Conservation (phyloP, 179 eudicot species). For the Carnegiea gigantea region DNA sequence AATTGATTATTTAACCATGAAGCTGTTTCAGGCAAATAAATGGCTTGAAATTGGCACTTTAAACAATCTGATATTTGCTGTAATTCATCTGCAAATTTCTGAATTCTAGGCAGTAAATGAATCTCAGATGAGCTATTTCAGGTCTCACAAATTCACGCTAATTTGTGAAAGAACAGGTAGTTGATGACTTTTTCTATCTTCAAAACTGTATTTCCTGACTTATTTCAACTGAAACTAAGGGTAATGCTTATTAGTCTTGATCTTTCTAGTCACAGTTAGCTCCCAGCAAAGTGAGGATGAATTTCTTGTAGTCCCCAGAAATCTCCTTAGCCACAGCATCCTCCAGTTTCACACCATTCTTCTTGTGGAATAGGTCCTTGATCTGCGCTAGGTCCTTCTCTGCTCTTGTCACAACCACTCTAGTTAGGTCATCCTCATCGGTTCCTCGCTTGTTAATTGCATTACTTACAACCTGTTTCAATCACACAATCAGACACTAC, state of each 20-base stretch:
- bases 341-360: slow-evolving; percentile 67
- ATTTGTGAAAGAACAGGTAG: not conserved
- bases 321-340: slow-evolving; percentile 58
- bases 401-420: slow-evolving; percentile 77
- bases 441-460: slow-evolving; percentile 57
- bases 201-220: slow-evolving; percentile 5
- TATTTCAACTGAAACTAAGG: slow-evolving; percentile 5
- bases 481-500: not conserved
- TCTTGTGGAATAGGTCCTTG: slow-evolving; percentile 62
- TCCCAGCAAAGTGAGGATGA: slow-evolving; percentile 67
- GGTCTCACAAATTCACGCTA: too few species aligned
- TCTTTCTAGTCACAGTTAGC: slow-evolving; percentile 16
- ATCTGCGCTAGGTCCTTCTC: slow-evolving; percentile 66
- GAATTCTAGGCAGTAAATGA: too few species aligned
- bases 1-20: too few species aligned
- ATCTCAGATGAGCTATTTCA: too few species aligned
- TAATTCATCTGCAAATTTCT: too few species aligned
- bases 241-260: not conserved
- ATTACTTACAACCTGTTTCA: slow-evolving; percentile 52
- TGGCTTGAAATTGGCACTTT: too few species aligned
- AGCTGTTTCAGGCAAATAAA: too few species aligned
- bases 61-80: too few species aligned
- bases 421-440: slow-evolving; percentile 70
- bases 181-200: not conserved
- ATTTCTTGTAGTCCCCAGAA: slow-evolving; percentile 62